Evolutionary conservation across 2,329 filamentous ascomycete genomes (phyloP), one percentile per base, ranked within the genome.

Genomic region (Colletotrichum melonis): DNA sequence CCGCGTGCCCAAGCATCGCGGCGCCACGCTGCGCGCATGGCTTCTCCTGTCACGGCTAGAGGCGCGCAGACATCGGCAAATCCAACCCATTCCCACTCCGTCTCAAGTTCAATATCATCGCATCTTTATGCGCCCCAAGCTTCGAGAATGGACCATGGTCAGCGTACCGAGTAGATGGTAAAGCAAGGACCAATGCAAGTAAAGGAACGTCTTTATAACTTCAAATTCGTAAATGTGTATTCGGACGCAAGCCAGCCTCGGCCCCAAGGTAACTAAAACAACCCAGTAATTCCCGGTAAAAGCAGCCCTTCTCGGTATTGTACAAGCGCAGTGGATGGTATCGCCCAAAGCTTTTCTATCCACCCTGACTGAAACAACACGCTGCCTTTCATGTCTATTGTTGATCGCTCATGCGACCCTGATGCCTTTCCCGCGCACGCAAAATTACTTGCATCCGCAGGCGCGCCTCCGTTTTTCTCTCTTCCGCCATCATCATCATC

Each of bases 321-420:
- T 76, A 76, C 75, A 76, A 72, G 68, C 70, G 70, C 64, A 73
- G 74, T 76, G 74, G 67, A 72, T 74, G 71, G 71, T 76, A 75
- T 76, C 74, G 74, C 62, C 62, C 71, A 60, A 19, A 75, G 68
- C 60, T 65, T 69, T 63, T 71, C 67, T 76, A 74, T 72, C 71
- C 74, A 74, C 68, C 72, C 74, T 72, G 73, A 74, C 74, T 69
- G 74, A 74, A 75, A 63, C 71, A 74, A 75, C 68, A 75, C 75
- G 60, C 69, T 74, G 63, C 72, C 67, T 60, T 60, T 74, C 74
- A 67, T 74, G 67, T 69, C 71, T 67, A 72, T 67, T 63, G 59
- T 58, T 71, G 71, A 63, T 71, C 72, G 72, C 64, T 63, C 35
- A 54, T 63, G 68, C 68, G 65, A 73, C 62, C 66, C 66, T 74